Evolutionary conservation across 2,329 filamentous ascomycete genomes (phyloP), one percentile per base, ranked within the genome.

Genomic region (Clonostachys solani): DNA sequence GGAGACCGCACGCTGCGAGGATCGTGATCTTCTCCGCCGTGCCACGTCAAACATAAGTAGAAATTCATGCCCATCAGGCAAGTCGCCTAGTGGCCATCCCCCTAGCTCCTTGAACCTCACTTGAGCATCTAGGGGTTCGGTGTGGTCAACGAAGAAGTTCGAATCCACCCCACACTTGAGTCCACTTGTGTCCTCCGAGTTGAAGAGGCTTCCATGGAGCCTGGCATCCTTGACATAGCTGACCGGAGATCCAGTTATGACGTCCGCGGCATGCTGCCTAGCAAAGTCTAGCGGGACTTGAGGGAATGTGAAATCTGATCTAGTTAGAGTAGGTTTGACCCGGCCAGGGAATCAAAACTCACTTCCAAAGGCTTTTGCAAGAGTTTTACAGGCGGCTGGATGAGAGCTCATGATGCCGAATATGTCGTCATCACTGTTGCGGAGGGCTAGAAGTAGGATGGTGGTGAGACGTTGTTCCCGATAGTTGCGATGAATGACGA

Each of bases 331-430:
- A n/a, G n/a, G n/a, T n/a, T n/a, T n/a, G n/a, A n/a, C n/a, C n/a
- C n/a, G n/a, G n/a, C n/a, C n/a, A n/a, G n/a, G n/a, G n/a, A n/a
- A n/a, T n/a, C n/a, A 19, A 19, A 19, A 56, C 52, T 45, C 52
- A 54, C 63, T 53, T 44, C 54, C 54, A 50, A 60, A 63, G 47
- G 60, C 55, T 52, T 55, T 61, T 40, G 58, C 48, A 44, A 59
- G 58, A 35, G 66, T 62, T 42, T 64, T 47, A 54, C 57, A 63
- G 15, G 62, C 57, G 55, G 63, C 63, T 38, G 65, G 65, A 55
- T 69, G 60, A 43, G 66, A 69, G 55, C 64, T 69, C 58, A 67
- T 64, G 45, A 71, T 57, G 43, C 68, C 64, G 50, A 23, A 23
- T 7, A 7, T 23, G 6, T 23, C 19, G 19, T 23, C 19, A 6